Evolutionary conservation across 495 filamentous ascomycete species (phyloP).

Genomic region (Daldinia vernicosa): DNA sequence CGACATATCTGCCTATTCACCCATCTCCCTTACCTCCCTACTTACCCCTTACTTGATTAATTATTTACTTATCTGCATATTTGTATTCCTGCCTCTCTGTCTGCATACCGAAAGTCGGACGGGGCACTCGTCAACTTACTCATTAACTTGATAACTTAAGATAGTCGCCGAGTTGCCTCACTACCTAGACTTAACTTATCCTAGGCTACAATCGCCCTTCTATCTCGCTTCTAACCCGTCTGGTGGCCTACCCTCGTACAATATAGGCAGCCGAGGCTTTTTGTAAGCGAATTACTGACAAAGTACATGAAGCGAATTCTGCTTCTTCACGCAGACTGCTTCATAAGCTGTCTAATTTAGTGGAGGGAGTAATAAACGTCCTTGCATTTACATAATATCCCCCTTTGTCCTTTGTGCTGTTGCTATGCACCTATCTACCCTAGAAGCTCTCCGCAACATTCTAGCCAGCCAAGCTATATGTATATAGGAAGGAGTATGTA

Average conservation of each 20-base stretch:
- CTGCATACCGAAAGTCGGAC: background rate
- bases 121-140: background rate
- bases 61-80: background rate
- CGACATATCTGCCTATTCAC: background rate
- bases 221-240: background rate
- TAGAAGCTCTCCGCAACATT: background rate
- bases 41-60: background rate
- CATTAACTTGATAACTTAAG: background rate
- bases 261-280: background rate
- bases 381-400: background rate
- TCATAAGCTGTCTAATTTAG: background rate
- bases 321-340: background rate
- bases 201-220: background rate
- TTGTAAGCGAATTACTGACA: background rate
- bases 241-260: background rate
- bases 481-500: background rate
- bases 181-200: background rate
- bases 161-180: background rate
- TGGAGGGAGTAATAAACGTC: background rate
- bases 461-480: background rate
- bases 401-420: background rate
- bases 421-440: background rate
- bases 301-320: background rate
- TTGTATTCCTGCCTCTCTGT: background rate
- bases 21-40: background rate